Percentiles rank a stretch among this genome's conserved stretches.
These are phyloP conservation scores for Fusarium lateritium DNA, from an alignment of 2,329 filamentous ascomycete genomes.

Conservation along the genomic window DNA sequence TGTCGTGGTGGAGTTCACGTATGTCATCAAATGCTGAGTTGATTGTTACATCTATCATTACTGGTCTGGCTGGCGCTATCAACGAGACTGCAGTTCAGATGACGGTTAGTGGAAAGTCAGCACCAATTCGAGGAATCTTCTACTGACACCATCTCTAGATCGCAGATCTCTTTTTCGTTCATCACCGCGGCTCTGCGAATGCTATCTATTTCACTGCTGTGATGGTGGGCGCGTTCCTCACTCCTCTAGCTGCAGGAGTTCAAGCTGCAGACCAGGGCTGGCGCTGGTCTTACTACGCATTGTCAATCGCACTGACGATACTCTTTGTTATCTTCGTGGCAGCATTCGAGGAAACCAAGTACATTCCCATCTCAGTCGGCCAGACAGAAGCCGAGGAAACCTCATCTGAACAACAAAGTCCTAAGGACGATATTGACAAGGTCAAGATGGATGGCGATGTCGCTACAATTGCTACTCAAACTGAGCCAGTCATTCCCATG, in stretches of 20 bases:
- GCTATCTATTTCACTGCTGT: slow-evolving; percentile 52
- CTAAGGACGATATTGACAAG: slow-evolving; percentile 7
- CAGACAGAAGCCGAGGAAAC: not conserved
- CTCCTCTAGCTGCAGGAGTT: slow-evolving; percentile 50
- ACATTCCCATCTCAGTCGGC: slow-evolving; percentile 37
- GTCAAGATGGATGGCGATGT: not conserved
- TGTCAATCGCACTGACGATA: slow-evolving; percentile 44
- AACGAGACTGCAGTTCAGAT: slow-evolving; percentile 59
- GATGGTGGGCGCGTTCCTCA: slow-evolving; percentile 52
- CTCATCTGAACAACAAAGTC: not conserved
- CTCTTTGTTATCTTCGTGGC: slow-evolving; percentile 46
- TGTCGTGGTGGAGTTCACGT: slow-evolving; percentile 42
- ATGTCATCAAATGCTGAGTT: slow-evolving; percentile 46
- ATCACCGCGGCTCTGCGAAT: slow-evolving; percentile 52
- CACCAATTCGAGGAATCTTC: fast-evolving
- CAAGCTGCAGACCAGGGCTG: slow-evolving; percentile 45
- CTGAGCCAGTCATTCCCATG: slow-evolving; percentile 22
- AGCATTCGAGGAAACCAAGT: slow-evolving; percentile 52
- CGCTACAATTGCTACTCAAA: not conserved
- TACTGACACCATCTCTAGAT: slow-evolving; percentile 40
- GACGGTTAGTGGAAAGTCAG: slow-evolving; percentile 43
- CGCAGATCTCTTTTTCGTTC: slow-evolving; percentile 54
- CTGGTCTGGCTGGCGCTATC: slow-evolving; percentile 56
- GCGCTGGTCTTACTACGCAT: slow-evolving; percentile 47
- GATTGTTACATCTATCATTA: slow-evolving; percentile 46